phyloP scores from a whole-genome alignment of 768 basidiomycete genomes.

The Termitomyces sp. region DNA sequence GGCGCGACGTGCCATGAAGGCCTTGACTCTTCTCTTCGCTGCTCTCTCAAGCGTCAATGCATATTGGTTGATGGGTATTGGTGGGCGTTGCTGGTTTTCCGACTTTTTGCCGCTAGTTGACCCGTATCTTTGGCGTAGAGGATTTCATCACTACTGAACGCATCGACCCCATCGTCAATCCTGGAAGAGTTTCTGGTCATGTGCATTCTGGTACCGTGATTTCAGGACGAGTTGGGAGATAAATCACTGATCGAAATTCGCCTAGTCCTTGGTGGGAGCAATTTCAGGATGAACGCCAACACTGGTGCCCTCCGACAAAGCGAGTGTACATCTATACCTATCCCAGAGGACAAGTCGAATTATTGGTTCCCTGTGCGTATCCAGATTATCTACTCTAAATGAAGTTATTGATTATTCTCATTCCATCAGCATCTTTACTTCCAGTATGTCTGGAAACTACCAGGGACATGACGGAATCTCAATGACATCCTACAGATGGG shows the following conservation, averaged over 20 bases:
- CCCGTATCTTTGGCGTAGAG: constrained; percentile 18
- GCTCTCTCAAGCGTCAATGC: constrained; percentile 30
- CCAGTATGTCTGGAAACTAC: constrained; percentile 26
- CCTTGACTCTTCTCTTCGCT: constrained; percentile 24
- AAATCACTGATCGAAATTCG: background rate
- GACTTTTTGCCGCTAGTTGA: background rate
- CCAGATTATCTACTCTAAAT: background rate
- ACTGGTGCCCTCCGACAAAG: constrained; percentile 39
- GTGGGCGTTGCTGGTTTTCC: constrained; percentile 18
- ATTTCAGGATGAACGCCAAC: constrained; percentile 37
- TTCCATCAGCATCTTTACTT: constrained; percentile 41
- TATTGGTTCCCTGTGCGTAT: constrained; percentile 47
- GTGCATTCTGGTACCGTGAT: constrained; percentile 35
- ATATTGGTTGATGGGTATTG: constrained; percentile 41
- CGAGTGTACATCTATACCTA: constrained; percentile 48
- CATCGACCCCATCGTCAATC: constrained; percentile 44
- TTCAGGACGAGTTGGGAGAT: background rate
- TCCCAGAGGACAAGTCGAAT: constrained; percentile 46
- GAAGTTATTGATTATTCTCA: constrained; percentile 1
- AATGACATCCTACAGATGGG: constrained; percentile 27
- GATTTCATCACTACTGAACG: constrained; percentile 43
- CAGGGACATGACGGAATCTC: background rate
- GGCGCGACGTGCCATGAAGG: constrained; percentile 21
- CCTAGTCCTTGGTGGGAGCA: constrained; percentile 48
- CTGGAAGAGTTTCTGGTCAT: constrained; percentile 41